Percentiles rank a stretch among this genome's conserved stretches.
Evolutionary conservation across 441 rosid genomes (phyloP).

Genomic region (Erysimum pusillum): DNA sequence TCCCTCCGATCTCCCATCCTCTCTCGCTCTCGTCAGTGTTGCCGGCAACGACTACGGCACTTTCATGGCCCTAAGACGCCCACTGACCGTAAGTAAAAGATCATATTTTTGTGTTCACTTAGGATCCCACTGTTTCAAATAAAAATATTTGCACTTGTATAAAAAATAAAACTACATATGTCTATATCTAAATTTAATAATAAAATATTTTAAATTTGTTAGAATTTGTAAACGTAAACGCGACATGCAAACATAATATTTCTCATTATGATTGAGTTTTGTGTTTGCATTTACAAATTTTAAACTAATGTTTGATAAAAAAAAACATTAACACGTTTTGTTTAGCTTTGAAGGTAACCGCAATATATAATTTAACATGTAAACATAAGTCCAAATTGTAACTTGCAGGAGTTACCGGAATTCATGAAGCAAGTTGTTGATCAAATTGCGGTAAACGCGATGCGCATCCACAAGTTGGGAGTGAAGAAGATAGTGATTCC

Average conservation of each 20-base stretch:
- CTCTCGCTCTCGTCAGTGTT: constrained; percentile 64
- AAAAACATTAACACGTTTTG: background rate
- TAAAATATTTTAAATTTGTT: too few relatives aligned
- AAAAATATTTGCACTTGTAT: background rate
- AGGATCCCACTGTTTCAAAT: background rate
- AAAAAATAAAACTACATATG: background rate
- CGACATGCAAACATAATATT: background rate
- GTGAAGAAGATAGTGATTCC: constrained; percentile 64
- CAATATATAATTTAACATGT: background rate
- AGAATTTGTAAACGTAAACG: too few relatives aligned
- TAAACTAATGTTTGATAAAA: background rate
- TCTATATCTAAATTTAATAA: background rate
- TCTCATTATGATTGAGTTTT: background rate
- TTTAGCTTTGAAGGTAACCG: background rate
- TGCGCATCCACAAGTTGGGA: constrained; percentile 64
- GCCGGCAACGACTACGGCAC: constrained; percentile 79
- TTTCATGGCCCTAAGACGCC: constrained; percentile 54
- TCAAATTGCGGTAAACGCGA: constrained; percentile 59
- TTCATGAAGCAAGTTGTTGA: constrained; percentile 61
- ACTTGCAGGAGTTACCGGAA: constrained; percentile 57
- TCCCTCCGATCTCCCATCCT: constrained; percentile 45
- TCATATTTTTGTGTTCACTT: background rate
- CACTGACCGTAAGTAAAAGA: constrained; percentile 53
- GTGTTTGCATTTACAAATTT: background rate
- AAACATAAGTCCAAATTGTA: constrained; percentile 13